Percentiles rank a stretch among this genome's conserved stretches.
Evolutionary conservation across 2,329 filamentous ascomycete species (phyloP).

Genomic region (Hymenoscyphus repandus): DNA sequence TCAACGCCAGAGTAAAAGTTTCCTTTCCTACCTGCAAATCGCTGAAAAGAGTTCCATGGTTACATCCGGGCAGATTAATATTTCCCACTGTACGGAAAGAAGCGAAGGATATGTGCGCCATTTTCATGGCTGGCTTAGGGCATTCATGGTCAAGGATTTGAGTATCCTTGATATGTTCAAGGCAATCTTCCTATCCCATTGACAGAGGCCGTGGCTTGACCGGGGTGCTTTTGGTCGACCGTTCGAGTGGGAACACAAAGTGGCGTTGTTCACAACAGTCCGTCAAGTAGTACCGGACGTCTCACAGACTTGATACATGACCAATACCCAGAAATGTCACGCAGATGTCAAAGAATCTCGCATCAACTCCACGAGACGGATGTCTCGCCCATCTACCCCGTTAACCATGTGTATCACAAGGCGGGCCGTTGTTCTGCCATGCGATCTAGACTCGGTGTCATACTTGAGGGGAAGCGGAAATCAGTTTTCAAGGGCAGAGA

Average conservation of each 20-base stretch:
- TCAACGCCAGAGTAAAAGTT: not conserved
- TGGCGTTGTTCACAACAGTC: too few relatives aligned
- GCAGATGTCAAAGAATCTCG: not conserved
- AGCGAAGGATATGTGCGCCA: not conserved
- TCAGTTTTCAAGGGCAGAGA: too few relatives aligned
- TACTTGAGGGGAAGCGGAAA: too few relatives aligned
- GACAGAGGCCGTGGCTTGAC: too few relatives aligned
- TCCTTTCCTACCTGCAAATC: not conserved
- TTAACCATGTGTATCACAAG: not conserved
- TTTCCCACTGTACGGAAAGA: not conserved
- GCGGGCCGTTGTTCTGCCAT: too few relatives aligned
- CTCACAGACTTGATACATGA: not conserved
- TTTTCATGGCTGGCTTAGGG: not conserved
- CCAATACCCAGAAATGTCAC: constrained; percentile 10
- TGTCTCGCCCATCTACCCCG: not conserved
- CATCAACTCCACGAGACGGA: not conserved
- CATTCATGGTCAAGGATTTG: too few relatives aligned
- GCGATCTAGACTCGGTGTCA: too few relatives aligned
- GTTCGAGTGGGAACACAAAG: not conserved
- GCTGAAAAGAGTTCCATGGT: not conserved
- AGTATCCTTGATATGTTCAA: not conserved
- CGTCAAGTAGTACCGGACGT: not conserved
- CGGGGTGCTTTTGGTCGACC: too few relatives aligned
- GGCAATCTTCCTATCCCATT: too few relatives aligned
- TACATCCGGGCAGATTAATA: not conserved